Base-by-base conservation (phyloP, 176 grass and related monocot genomes). In the Guadua angustifolia region DNA sequence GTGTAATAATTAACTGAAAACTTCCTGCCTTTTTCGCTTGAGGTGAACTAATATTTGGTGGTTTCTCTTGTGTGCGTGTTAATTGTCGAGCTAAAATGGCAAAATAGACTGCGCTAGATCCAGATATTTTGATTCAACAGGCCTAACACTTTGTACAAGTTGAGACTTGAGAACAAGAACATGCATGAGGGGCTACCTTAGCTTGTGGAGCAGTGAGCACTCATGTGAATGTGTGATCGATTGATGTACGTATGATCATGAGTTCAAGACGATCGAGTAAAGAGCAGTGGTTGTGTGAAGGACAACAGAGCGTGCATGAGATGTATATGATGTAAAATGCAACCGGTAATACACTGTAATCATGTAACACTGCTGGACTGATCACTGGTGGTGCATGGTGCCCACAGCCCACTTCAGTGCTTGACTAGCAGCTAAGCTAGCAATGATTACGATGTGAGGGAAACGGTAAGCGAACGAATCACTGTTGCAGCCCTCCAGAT, bases 401-500 rank as follows among this genome's bases (percentile, higher is more conserved):
- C 78, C 18, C 61, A 38, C 64, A 38, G 57, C 7, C 14, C 45
- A 66, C 21, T n/a, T 29, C 57, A 44, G 44, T 32, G 35, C 22
- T 24, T 57, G 6, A 21, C 68, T 17, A 80, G 76, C 11, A 39
- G 75, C 74, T 36, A 25, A 70, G 73, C 11, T 39, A 52, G 7
- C 68, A 80, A 86, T 80, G 44, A 80, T 80, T 55, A 42, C 22
- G 2, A 11, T 69, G 36, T 5, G 49, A 18, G 9, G 22, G 33
- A 4, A 36, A 32, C 16, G 43, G n/a, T n/a, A n/a, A n/a, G n/a
- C n/a, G n/a, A n/a, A n/a, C n/a, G n/a, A n/a, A n/a, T n/a, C n/a
- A n/a, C n/a, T n/a, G n/a, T n/a, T n/a, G n/a, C n/a, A n/a, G n/a
- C n/a, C n/a, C n/a, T n/a, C n/a, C n/a, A n/a, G n/a, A n/a, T n/a